phyloP scores from a whole-genome alignment of 768 basidiomycete genomes.

The Pulveroboletus sp. region DNA sequence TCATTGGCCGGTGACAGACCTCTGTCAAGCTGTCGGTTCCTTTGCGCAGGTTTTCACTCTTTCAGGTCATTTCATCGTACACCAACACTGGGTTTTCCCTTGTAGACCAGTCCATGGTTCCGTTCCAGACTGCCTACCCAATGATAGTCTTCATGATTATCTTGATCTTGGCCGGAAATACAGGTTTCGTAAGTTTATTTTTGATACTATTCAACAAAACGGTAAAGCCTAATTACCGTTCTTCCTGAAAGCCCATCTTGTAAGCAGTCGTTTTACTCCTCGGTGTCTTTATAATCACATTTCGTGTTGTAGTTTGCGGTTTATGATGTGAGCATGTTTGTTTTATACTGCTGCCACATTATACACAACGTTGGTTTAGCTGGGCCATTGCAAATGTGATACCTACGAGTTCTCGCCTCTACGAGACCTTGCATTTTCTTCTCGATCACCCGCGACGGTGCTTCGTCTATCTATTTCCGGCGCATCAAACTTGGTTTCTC shows the following conservation, averaged over 20 bases:
- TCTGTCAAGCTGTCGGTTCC: neutral
- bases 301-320: slow-evolving; percentile 58
- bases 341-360: neutral
- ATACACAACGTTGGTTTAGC: slow-evolving; percentile 38
- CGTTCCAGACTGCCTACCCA: slow-evolving; percentile 82
- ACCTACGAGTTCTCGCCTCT: slow-evolving; percentile 52
- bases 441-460: slow-evolving; percentile 94
- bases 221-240: neutral
- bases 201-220: neutral
- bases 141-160: slow-evolving; percentile 73
- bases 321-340: slow-evolving; percentile 64
- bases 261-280: slow-evolving; percentile 40
- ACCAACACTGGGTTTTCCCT: slow-evolving; percentile 88
- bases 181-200: slow-evolving; percentile 75
- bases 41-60: slow-evolving; percentile 69
- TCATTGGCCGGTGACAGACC: neutral
- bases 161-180: slow-evolving; percentile 89
- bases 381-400: slow-evolving; percentile 70
- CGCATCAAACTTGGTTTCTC: slow-evolving; percentile 93
- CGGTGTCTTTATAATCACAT: neutral
- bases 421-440: slow-evolving; percentile 86
- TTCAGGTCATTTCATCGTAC: slow-evolving; percentile 84
- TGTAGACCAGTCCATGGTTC: slow-evolving; percentile 87
- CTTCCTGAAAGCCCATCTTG: slow-evolving; percentile 69
- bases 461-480: slow-evolving; percentile 87